Evolutionary conservation across 192 early-diverging fungal species (phyloP).

Genomic region (Gamsiella multidivaricata): DNA sequence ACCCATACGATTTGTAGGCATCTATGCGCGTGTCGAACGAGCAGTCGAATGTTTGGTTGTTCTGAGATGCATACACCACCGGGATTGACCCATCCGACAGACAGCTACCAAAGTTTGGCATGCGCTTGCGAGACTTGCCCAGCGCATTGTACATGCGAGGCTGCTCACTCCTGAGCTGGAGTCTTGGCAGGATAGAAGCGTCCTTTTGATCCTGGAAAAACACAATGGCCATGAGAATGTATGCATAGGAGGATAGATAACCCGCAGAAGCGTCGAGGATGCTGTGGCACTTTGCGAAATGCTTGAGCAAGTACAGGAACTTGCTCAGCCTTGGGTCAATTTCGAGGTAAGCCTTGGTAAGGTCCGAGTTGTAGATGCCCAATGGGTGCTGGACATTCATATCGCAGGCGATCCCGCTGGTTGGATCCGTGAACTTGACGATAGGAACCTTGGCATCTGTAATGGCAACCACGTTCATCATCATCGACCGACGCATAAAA

Average conservation of each 20-base stretch:
- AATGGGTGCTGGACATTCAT: conserved; percentile 47
- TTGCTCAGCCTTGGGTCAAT: conserved; percentile 44
- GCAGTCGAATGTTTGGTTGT: conserved; percentile 26
- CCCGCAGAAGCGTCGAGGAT: conserved; percentile 37
- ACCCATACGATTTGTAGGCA: conserved; percentile 15
- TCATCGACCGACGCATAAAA: conserved; percentile 15
- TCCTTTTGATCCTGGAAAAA: conserved; percentile 39
- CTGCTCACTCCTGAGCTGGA: conserved; percentile 14
- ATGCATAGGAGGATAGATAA: conserved; percentile 43
- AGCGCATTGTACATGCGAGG: not conserved
- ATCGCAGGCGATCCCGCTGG: conserved; percentile 36
- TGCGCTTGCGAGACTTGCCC: not conserved
- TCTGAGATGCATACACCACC: conserved; percentile 2
- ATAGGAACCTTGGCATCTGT: conserved; percentile 55
- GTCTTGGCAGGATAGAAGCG: conserved; percentile 27
- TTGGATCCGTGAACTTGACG: conserved; percentile 46
- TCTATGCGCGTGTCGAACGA: conserved; percentile 21
- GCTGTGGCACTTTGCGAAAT: conserved; percentile 37
- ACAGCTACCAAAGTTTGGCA: not conserved
- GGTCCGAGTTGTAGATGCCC: conserved; percentile 51
- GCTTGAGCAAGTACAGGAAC: conserved; percentile 47
- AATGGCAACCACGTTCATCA: conserved; percentile 32
- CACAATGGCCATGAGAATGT: conserved; percentile 39
- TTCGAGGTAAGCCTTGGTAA: conserved; percentile 40
- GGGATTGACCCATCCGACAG: not conserved